A percentile compares a stretch with the other conserved stretches of the same genome.
phyloP scores from a whole-genome alignment of 306 rosid species.

The Medicago ruthenica region DNA sequence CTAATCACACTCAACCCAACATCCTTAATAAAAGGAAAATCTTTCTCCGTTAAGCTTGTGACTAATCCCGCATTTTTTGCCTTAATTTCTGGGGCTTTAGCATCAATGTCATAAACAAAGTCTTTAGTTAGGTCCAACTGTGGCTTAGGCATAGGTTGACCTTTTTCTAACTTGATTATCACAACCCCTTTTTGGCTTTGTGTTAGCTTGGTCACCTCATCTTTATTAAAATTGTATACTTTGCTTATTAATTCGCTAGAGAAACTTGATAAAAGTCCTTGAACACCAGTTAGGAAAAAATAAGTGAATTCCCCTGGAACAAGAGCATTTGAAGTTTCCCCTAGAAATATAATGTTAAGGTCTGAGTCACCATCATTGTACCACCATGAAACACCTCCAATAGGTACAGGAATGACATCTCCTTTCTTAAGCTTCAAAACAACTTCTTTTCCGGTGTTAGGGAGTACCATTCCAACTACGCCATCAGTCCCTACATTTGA shows the following conservation, averaged over 20 bases:
- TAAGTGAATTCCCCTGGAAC: conserved; percentile 58
- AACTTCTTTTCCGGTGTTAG: conserved; percentile 42
- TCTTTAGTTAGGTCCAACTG: background rate
- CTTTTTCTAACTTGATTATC: conserved; percentile 45
- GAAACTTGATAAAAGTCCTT: conserved; percentile 52
- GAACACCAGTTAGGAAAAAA: conserved; percentile 54
- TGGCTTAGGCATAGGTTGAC: conserved; percentile 51
- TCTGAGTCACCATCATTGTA: conserved; percentile 62
- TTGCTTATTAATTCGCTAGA: conserved; percentile 51
- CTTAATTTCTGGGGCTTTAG: conserved; percentile 8
- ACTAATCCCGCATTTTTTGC: conserved; percentile 41
- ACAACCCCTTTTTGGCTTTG: conserved; percentile 55
- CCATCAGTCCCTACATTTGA: conserved; percentile 41
- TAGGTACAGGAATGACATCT: conserved; percentile 60
- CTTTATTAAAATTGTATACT: conserved; percentile 36
- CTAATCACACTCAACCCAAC: conserved; percentile 55
- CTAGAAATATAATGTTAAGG: conserved; percentile 52
- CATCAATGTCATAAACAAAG: conserved; percentile 54
- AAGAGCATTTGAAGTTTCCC: conserved; percentile 53
- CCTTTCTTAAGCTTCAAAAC: conserved; percentile 60
- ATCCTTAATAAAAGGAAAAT: conserved; percentile 53
- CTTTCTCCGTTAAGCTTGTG: conserved; percentile 44
- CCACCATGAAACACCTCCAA: conserved; percentile 78
- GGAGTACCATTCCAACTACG: conserved; percentile 55
- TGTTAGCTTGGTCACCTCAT: conserved; percentile 49